Percentiles rank a stretch among this genome's conserved stretches.
These are phyloP conservation scores for Lanzia echinophila DNA, from an alignment of 2,329 filamentous ascomycete species.

Conservation along the genomic window DNA sequence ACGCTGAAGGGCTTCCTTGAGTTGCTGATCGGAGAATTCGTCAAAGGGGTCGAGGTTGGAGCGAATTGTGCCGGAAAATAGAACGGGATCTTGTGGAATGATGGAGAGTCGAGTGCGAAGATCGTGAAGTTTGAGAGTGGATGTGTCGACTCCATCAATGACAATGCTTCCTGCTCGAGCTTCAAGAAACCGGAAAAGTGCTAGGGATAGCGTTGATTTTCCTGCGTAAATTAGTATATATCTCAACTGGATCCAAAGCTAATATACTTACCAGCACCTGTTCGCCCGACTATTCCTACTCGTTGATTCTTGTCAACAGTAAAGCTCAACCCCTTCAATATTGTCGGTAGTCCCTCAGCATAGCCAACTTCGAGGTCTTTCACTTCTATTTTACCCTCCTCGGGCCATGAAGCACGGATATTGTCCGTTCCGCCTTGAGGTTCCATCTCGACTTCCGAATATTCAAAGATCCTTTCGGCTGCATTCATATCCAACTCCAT, in stretches of 20 bases:
- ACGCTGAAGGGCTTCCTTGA: constrained; percentile 76
- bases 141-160: constrained; percentile 28
- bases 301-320: constrained; percentile 53
- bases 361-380: constrained; percentile 67
- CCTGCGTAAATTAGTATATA: constrained; percentile 16
- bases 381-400: constrained; percentile 63
- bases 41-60: constrained; percentile 88
- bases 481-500: constrained; percentile 73
- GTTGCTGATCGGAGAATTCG: constrained; percentile 75
- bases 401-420: constrained; percentile 66
- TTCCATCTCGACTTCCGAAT: constrained; percentile 60
- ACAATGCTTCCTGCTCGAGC: constrained; percentile 35
- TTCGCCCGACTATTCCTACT: constrained; percentile 26
- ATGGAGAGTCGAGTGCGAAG: constrained; percentile 27
- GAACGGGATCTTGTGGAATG: constrained; percentile 57
- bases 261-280: constrained; percentile 23
- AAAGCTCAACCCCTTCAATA: constrained; percentile 63
- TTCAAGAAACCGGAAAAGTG: constrained; percentile 22
- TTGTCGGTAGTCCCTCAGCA: constrained; percentile 60
- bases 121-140: constrained; percentile 26
- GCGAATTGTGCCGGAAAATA: constrained; percentile 81
- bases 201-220: constrained; percentile 23
- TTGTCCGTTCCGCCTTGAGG: constrained; percentile 47
- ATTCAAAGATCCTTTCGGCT: constrained; percentile 67
- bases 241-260: constrained; percentile 6